Evolutionary conservation across 2,329 filamentous ascomycete species (phyloP), one percentile per base, ranked within the genome.

Genomic region (Diaporthe sp.): DNA sequence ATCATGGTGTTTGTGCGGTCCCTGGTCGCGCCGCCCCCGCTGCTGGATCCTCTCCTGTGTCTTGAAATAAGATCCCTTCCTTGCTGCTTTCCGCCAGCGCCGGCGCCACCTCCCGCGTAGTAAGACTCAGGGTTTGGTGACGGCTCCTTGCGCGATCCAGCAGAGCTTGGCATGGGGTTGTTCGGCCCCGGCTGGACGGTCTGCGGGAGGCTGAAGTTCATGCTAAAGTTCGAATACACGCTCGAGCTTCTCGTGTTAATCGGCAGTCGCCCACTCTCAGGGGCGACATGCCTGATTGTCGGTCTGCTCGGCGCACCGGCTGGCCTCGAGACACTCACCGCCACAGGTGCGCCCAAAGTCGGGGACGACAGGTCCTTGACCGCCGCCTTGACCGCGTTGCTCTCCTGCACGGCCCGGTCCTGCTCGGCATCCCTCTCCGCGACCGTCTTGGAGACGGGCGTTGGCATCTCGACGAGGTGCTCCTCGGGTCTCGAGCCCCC

Each of bases 191-290:
- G 76, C 25, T 76, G 71, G 5, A 76, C 75, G 0, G 77, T 75
- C 12, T 74, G 75, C 3, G 79, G 80, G 17, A 78, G 55, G 44
- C 79, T 83, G 51, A 76, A 79, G 63, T 83, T 81, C 42, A 30
- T 58, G 69, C 35, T 69, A 8, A 63, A 51, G 30, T 27, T 63
- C 2, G 84, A 84, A 75, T 85, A 84, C 2, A 83, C 72, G 69
- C 83, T 85, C 5, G 84, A 84, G 22, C 79, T 77, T 59, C 80
- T 77, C 35, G 79, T 77, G 47, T 73, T 74, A 30, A 77, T 76
- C 32, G 74, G 74, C 68, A 75, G 25, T 13, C 71, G 59, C 17
- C 74, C 74, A 22, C 71, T 75, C 25, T 75, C 74, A 2, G 74
- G 74, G 13, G 71, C 65, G 27, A 75, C 74, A 8, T 71, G 74